Evolutionary conservation across 768 basidiomycete species (phyloP).

Genomic region (Lyophyllum atratum): DNA sequence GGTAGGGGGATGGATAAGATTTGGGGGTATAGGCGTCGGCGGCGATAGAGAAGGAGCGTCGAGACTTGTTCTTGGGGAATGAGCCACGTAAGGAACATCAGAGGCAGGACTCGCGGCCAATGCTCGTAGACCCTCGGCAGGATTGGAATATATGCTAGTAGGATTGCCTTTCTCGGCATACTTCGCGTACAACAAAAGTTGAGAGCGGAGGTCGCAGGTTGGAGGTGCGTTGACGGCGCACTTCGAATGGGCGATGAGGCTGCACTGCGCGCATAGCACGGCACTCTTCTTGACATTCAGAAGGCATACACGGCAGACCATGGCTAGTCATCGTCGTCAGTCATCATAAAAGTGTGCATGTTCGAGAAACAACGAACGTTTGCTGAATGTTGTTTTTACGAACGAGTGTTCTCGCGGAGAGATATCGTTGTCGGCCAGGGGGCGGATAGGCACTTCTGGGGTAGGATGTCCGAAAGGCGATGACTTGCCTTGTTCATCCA

Average conservation of each 20-base stretch:
- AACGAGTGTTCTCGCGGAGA: slow-evolving; percentile 77
- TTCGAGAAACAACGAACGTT: slow-evolving; percentile 58
- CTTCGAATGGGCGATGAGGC: slow-evolving; percentile 82
- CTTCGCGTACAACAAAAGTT: slow-evolving; percentile 76
- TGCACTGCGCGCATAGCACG: slow-evolving; percentile 87
- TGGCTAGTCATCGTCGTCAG: slow-evolving; percentile 50
- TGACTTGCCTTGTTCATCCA: slow-evolving; percentile 35
- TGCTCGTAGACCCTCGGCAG: slow-evolving; percentile 46
- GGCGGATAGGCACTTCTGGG: slow-evolving; percentile 40
- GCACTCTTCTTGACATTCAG: slow-evolving; percentile 81
- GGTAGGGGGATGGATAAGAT: slow-evolving; percentile 47
- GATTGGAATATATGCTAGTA: slow-evolving; percentile 51
- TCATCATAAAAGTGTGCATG: slow-evolving; percentile 6
- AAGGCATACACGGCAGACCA: slow-evolving; percentile 85
- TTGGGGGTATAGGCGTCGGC: slow-evolving; percentile 28
- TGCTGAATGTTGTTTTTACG: slow-evolving; percentile 91
- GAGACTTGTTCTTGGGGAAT: slow-evolving; percentile 48
- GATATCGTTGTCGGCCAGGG: slow-evolving; percentile 48
- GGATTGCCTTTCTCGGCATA: slow-evolving; percentile 72
- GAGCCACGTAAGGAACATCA: slow-evolving; percentile 55
- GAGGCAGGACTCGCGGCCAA: slow-evolving; percentile 50
- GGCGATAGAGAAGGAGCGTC: slow-evolving; percentile 40
- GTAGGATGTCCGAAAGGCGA: slow-evolving; percentile 41
- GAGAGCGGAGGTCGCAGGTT: slow-evolving; percentile 80
- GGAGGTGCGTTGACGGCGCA: slow-evolving; percentile 74